Conservation (phyloP, 495 filamentous ascomycete genomes). For the Aspergillus ostianus region DNA sequence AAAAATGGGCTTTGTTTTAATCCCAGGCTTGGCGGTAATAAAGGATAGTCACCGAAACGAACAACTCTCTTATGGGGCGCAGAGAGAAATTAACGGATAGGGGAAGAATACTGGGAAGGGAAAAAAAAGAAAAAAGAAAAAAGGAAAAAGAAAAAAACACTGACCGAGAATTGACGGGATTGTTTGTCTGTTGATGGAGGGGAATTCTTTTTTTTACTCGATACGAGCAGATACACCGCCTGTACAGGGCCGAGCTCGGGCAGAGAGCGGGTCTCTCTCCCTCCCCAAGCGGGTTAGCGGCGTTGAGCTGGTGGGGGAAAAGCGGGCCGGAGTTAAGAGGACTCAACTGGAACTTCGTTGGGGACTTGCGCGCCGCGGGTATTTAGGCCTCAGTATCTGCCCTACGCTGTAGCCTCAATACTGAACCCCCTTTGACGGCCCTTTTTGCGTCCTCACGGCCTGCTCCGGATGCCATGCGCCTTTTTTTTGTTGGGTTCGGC, state of each 20-base stretch:
- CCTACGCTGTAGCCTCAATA: slow-evolving; percentile 31
- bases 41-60: not conserved
- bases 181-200: slow-evolving; percentile 2
- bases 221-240: slow-evolving; percentile 5
- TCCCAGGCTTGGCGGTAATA: slow-evolving; percentile 5
- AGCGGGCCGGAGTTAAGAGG: slow-evolving; percentile 13
- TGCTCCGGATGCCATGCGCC: slow-evolving; percentile 5
- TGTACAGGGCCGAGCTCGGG: slow-evolving; percentile 13
- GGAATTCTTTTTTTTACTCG: not conserved
- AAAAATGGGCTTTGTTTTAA: slow-evolving; percentile 2
- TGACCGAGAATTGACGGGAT: slow-evolving; percentile 2
- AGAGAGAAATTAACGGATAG: slow-evolving; percentile 6
- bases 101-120: not conserved
- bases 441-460: slow-evolving; percentile 5
- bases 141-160: not conserved
- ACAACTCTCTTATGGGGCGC: not conserved
- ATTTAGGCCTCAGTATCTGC: slow-evolving; percentile 26
- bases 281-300: slow-evolving; percentile 3
- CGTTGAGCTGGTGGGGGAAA: slow-evolving; percentile 20
- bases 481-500: slow-evolving; percentile 13
- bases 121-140: not conserved
- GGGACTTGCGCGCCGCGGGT: slow-evolving; percentile 19
- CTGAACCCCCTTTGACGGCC: slow-evolving; percentile 11
- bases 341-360: slow-evolving; percentile 19
- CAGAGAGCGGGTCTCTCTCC: not conserved